Evolutionary conservation across 2,329 filamentous ascomycete genomes (phyloP).

Genomic region (Zymoseptoria tritici): DNA sequence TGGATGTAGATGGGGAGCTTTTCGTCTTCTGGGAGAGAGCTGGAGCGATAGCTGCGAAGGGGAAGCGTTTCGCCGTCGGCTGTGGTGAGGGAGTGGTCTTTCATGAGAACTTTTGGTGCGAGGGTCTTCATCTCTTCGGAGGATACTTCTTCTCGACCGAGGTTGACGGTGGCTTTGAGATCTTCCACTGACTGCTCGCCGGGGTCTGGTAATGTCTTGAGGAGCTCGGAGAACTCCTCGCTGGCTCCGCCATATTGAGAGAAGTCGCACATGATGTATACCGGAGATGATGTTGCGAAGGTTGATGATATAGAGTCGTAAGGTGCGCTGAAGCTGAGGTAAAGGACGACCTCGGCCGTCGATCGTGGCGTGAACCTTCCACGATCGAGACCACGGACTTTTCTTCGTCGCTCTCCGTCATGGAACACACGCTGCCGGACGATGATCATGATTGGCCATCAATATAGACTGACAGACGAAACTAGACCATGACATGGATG

Average conservation of each 20-base stretch:
- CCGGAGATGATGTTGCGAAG: background rate
- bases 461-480: too few relatives aligned
- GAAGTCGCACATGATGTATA: conserved; percentile 13
- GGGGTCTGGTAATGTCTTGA: conserved; percentile 7
- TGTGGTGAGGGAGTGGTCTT: conserved; percentile 30
- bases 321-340: background rate
- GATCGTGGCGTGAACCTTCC: background rate
- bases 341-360: background rate
- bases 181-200: conserved; percentile 7
- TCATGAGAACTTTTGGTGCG: conserved; percentile 1
- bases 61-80: conserved; percentile 41
- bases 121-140: conserved; percentile 8
- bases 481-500: too few relatives aligned
- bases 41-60: conserved; percentile 43
- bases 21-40: conserved; percentile 27
- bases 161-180: conserved; percentile 9
- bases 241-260: conserved; percentile 14
- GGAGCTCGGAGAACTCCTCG: conserved; percentile 9
- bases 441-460: too few relatives aligned
- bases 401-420: background rate
- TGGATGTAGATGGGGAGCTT: conserved; percentile 41
- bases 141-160: conserved; percentile 10
- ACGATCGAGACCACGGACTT: background rate
- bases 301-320: background rate
- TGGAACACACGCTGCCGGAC: too few relatives aligned